Evolutionary conservation across 2,329 filamentous ascomycete genomes (phyloP).

Genomic region (Stemphylium lycopersici): DNA sequence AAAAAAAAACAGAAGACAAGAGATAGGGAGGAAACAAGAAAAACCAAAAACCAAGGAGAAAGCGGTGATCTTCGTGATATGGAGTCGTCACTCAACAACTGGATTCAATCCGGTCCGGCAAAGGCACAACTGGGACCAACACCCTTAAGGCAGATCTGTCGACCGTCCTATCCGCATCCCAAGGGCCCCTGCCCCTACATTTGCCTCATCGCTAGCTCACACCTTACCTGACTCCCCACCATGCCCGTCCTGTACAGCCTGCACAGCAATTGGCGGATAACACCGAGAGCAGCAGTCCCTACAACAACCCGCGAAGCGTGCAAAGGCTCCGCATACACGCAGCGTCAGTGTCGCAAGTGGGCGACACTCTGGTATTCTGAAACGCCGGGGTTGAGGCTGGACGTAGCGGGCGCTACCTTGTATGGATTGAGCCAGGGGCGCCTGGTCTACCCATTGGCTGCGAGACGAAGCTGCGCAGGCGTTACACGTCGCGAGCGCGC

Average conservation of each 20-base stretch:
- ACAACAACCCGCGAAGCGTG: neutral
- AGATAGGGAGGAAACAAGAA: neutral
- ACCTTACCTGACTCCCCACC: neutral
- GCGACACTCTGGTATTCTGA: conserved; percentile 22
- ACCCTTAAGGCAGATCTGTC: conserved; percentile 34
- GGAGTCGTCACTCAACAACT: conserved; percentile 36
- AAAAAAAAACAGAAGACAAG: conserved; percentile 3
- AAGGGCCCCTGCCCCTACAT: neutral
- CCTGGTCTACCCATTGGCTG: conserved; percentile 20
- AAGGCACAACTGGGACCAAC: conserved; percentile 10
- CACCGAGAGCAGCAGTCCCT: conserved; percentile 17
- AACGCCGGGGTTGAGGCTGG: conserved; percentile 22
- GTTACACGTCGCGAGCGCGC: conserved; percentile 30
- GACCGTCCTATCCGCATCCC: neutral
- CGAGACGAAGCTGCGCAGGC: neutral
- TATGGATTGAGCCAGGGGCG: neutral
- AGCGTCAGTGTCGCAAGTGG: conserved; percentile 24
- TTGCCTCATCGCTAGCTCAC: neutral
- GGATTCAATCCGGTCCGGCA: conserved; percentile 8
- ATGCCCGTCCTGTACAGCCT: neutral
- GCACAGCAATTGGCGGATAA: conserved; percentile 21
- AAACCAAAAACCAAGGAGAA: conserved; percentile 15
- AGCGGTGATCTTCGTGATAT: conserved; percentile 31
- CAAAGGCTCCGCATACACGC: neutral
- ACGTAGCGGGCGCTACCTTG: conserved; percentile 8